Evolutionary conservation across 768 basidiomycete genomes (phyloP).

Genomic region (Chiua virens): DNA sequence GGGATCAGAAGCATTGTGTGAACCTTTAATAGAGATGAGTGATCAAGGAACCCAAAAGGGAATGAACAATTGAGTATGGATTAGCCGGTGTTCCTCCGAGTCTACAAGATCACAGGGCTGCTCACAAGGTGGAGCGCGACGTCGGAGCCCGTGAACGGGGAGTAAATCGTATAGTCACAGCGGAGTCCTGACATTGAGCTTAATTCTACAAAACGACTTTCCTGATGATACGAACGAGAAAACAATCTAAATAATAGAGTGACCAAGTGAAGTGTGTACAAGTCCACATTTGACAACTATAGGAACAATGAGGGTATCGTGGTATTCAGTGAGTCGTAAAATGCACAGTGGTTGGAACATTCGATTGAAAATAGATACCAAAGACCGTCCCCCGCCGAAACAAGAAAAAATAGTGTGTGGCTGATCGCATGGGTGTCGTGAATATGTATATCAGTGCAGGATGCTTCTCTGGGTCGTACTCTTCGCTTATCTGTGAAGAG

Average conservation of each 20-base stretch:
- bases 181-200: too few relatives aligned
- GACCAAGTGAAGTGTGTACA: slow-evolving; percentile 17
- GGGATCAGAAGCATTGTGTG: neutral
- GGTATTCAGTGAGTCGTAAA: slow-evolving; percentile 30
- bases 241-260: slow-evolving; percentile 17
- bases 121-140: too few relatives aligned
- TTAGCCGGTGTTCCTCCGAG: too few relatives aligned
- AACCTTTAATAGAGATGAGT: neutral
- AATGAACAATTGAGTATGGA: too few relatives aligned
- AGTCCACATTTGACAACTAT: slow-evolving; percentile 28
- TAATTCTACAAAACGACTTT: slow-evolving; percentile 24
- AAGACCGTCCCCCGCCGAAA: slow-evolving; percentile 19
- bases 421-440: slow-evolving; percentile 26
- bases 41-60: too few relatives aligned
- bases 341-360: slow-evolving; percentile 32
- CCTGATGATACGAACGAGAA: slow-evolving; percentile 7
- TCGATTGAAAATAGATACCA: slow-evolving; percentile 31
- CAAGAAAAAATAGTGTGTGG: slow-evolving; percentile 12
- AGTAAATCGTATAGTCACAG: too few relatives aligned
- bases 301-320: slow-evolving; percentile 36
- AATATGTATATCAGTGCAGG: slow-evolving; percentile 25
- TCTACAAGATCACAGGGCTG: too few relatives aligned
- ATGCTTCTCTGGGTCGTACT: slow-evolving; percentile 5
- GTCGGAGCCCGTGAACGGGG: too few relatives aligned
- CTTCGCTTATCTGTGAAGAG: slow-evolving; percentile 12